These are phyloP conservation scores for Trichoderma cornu-damae DNA, from an alignment of 2,329 filamentous ascomycete species.

Conservation along the genomic window DNA sequence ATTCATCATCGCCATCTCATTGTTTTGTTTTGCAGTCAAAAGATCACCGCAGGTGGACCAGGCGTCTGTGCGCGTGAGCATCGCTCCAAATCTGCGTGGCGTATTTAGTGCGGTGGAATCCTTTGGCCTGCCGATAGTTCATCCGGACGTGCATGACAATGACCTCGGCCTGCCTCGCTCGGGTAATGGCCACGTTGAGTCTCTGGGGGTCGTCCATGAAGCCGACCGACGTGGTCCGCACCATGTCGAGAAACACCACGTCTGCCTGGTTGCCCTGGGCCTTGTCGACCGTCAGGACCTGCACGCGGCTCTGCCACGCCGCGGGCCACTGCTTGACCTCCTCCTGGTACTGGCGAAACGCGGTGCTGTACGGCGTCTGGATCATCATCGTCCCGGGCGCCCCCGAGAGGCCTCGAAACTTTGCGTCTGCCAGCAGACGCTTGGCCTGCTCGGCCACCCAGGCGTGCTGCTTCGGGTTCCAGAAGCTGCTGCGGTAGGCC, in stretches of 20 bases:
- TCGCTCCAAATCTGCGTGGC: slow-evolving; percentile 32
- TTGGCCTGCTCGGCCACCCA: slow-evolving; percentile 35
- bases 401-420: slow-evolving; percentile 32
- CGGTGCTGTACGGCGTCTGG: slow-evolving; percentile 40
- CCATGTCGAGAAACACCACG: slow-evolving; percentile 44
- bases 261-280: slow-evolving; percentile 46
- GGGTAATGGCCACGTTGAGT: slow-evolving; percentile 43
- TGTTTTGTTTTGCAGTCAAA: too few species aligned
- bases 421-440: slow-evolving; percentile 29
- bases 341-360: slow-evolving; percentile 33
- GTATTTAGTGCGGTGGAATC: slow-evolving; percentile 23
- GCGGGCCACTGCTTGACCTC: slow-evolving; percentile 28
- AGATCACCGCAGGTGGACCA: slow-evolving; percentile 21
- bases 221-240: slow-evolving; percentile 34
- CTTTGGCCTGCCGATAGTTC: slow-evolving; percentile 23
- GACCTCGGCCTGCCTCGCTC: slow-evolving; percentile 42
- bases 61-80: slow-evolving; percentile 22
- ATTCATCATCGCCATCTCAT: not conserved
- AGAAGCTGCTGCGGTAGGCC: slow-evolving; percentile 34
- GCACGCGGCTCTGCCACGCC: slow-evolving; percentile 30
- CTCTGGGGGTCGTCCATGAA: slow-evolving; percentile 43
- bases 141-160: slow-evolving; percentile 41
- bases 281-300: slow-evolving; percentile 42
- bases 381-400: slow-evolving; percentile 39
- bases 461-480: slow-evolving; percentile 36